Evolutionary conservation across 164 flowering plant genomes (phyloP), one percentile per base, ranked within the genome.

Genomic region (Brasenia schreberi): DNA sequence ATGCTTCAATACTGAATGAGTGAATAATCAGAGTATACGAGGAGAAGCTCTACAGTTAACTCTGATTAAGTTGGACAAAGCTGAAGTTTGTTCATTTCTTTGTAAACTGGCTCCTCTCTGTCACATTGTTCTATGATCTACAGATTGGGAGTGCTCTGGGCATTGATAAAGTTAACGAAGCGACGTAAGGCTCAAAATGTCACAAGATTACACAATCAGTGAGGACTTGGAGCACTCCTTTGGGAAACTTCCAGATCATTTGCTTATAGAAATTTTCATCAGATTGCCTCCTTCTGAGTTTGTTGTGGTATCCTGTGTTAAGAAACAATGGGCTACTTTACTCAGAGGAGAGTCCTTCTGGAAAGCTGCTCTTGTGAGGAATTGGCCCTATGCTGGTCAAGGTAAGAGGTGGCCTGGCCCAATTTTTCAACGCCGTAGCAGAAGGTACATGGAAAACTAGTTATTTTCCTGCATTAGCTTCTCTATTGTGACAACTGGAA

Each of bases 391-490:
- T 39, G 83, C 84, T 68, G 69, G 67, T 64, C 76, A 73, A 18
- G 77, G 81, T 53, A 82, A 82, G 68, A 75, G 79, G 67, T 90
- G 96, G 93, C 90, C 92, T 19, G 96, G 96, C 39, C 96, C 96
- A 63, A 90, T 90, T 64, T 89, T 90, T 73, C 81, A 72, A 70
- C 89, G 93, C 49, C 72, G 76, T 68, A 81, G 93, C 77, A 82
- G 72, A 79, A 81, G 89, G 96, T 84, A 64, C 64, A 52, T 23
- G 27, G 27, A 23, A 23, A 23, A 23, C 27, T 23, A 2, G 27
- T 23, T 23, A 23, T 23, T 23, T 23, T 23, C 27, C 27, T 23
- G 27, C 27, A 23, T 23, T 23, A 23, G 27, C 27, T 23, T 23
- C 27, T 23, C 27, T 23, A 23, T 23, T 23, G 27, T 23, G 27